Evolutionary conservation across 78 protist genomes (phyloP), one percentile per base, ranked within the genome.

Genomic region (Salpingoeca rosetta): DNA sequence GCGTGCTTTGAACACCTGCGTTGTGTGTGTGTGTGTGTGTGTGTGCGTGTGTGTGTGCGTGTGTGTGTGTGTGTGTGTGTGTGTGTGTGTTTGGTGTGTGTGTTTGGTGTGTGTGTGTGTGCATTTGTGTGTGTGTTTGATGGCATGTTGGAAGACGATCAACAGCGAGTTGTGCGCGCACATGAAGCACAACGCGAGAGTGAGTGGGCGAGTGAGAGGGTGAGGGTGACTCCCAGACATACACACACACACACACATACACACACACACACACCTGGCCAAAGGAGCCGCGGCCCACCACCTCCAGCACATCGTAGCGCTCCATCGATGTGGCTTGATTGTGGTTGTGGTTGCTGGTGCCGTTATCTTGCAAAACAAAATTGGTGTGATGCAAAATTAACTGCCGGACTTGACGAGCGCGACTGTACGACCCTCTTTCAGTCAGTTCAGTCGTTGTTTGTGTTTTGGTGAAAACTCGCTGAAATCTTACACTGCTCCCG

Each of bases 231-330:
- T 56, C 44, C 77, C 74, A 38, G 44, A 2, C 22, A 81, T 17
- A 40, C 85, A 93, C 1, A 94, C 96, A 84, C 31, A 22, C 65
- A 17, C 31, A 7, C 31, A 17, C 65, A 17, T 7, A 17, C 91
- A 93, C 31, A 7, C 65, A 51, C 7, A 17, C 31, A 17, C 65
- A 22, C 31, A 51, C 65, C 65, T 51, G 7, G 65, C 97, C 97
- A 83, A 94, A 94, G 51, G 93, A 84, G 41, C 98, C 98, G 76
- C 93, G 95, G 1, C 98, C 98, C 43, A 94, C 90, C 12, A 85
- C 88, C 37, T 92, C 91, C 10, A 93, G 39, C 38, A 91, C 40
- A 74, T 84, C 89, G 78, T 93, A 93, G 36, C 88, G 38, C 27
- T 88, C 80, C 85, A 86, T 79, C 27, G 27, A 1, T 57, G 83